These are phyloP conservation scores for Citrus sp. DNA, from an alignment of 345 rosid genomes.

Conservation along the genomic window DNA sequence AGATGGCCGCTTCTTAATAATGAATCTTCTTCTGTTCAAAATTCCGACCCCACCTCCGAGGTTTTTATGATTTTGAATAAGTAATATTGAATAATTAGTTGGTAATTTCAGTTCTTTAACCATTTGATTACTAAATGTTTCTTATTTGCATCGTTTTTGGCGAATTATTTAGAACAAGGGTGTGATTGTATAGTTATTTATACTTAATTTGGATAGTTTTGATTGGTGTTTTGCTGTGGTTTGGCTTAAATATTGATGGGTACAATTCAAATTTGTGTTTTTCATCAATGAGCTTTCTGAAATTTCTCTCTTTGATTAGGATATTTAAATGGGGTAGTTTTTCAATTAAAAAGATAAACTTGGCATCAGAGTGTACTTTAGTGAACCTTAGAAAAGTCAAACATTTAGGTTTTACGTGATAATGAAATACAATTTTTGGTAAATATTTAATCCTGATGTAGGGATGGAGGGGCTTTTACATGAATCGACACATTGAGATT, in stretches of 20 bases:
- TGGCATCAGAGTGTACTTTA: background rate
- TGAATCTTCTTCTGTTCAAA: constrained; percentile 23
- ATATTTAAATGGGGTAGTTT: background rate
- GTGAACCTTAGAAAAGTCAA: background rate
- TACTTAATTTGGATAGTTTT: background rate
- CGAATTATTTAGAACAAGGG: background rate
- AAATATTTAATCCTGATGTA: constrained; percentile 10
- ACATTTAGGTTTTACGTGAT: background rate
- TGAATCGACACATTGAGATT: constrained; percentile 36
- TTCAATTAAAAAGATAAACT: background rate
- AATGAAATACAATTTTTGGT: background rate
- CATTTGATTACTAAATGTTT: background rate
- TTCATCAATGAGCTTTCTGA: background rate
- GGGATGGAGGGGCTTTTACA: constrained; percentile 51
- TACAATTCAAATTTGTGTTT: background rate
- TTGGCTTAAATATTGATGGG: background rate
- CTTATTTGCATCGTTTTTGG: background rate
- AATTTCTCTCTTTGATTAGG: background rate
- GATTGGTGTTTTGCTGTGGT: background rate
- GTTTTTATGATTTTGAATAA: background rate
- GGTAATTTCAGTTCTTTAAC: background rate
- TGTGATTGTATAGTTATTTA: background rate
- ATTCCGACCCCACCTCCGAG: constrained; percentile 5
- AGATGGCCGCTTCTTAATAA: constrained; percentile 55
- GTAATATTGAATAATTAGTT: background rate